A percentile compares a stretch with the other conserved stretches of the same genome.
phyloP scores from a whole-genome alignment of 441 rosid genomes.

The Cnidoscolus chayamansa region DNA sequence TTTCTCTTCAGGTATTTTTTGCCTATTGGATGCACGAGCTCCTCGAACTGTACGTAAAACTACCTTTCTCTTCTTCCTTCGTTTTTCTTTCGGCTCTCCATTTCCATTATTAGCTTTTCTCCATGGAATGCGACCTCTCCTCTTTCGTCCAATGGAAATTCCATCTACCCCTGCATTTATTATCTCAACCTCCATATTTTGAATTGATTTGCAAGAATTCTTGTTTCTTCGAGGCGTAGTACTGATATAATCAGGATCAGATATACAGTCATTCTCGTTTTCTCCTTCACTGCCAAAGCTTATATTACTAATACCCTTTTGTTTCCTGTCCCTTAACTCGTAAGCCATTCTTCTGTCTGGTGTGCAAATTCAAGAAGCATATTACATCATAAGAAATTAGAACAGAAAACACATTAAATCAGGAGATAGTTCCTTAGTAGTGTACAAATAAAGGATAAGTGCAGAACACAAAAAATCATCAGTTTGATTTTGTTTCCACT shows the following conservation, averaged over 20 bases:
- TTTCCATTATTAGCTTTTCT: not conserved
- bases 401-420: not conserved
- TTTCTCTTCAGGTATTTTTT: not conserved
- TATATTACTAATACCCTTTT: not conserved
- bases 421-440: not conserved
- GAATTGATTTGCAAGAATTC: not conserved
- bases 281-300: not conserved
- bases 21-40: not conserved
- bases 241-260: slow-evolving; percentile 13
- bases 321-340: slow-evolving; percentile 1
- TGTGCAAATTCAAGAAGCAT: slow-evolving; percentile 6
- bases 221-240: not conserved
- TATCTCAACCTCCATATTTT: not conserved
- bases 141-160: too few relatives aligned
- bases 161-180: not conserved
- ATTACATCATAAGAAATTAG: not conserved
- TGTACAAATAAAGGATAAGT: not conserved
- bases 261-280: not conserved
- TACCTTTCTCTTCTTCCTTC: not conserved
- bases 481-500: slow-evolving; percentile 14
- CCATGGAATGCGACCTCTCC: not conserved
- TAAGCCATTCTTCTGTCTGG: slow-evolving; percentile 6
- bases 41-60: not conserved
- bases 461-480: slow-evolving; percentile 14
- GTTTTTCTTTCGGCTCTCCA: not conserved